A percentile compares a stretch with the other conserved stretches of the same genome.
Evolutionary conservation across 257 asterid genomes (phyloP).

Genomic region (Solanum appendiculatum): DNA sequence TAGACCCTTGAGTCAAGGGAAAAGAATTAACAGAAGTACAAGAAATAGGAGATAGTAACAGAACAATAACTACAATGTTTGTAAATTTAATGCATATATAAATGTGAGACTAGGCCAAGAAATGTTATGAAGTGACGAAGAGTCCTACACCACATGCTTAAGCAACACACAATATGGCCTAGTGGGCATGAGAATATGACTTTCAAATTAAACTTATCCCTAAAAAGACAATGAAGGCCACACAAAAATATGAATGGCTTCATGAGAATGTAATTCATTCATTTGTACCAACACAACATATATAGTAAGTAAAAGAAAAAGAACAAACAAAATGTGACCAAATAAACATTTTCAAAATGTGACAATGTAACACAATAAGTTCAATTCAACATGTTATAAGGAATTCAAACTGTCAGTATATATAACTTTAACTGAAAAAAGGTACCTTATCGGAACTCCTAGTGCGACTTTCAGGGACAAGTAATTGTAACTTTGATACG

Average conservation of each 20-base stretch:
- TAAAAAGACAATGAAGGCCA: neutral
- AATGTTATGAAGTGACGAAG: neutral
- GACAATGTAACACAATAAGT: neutral
- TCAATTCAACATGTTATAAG: neutral
- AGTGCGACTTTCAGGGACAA: constrained; percentile 69
- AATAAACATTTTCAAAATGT: neutral
- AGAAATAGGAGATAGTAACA: neutral
- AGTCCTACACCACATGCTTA: neutral
- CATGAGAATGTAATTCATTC: neutral
- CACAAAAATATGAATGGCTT: neutral
- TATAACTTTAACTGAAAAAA: neutral
- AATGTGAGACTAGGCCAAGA: neutral
- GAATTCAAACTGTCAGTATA: neutral
- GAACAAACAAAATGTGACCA: neutral
- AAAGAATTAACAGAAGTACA: neutral
- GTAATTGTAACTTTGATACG: constrained; percentile 64
- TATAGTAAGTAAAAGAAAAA: neutral
- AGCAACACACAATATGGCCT: neutral
- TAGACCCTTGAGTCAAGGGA: too few species aligned
- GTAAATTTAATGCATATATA: neutral
- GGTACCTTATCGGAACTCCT: constrained; percentile 69
- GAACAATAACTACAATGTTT: neutral
- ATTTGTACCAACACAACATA: neutral
- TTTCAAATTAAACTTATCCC: neutral
- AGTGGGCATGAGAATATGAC: neutral